Percentiles rank a stretch among this genome's conserved stretches.
Evolutionary conservation across 805 yeast genomes (phyloP).

Genomic region (Saccharomycopsis microspora): DNA sequence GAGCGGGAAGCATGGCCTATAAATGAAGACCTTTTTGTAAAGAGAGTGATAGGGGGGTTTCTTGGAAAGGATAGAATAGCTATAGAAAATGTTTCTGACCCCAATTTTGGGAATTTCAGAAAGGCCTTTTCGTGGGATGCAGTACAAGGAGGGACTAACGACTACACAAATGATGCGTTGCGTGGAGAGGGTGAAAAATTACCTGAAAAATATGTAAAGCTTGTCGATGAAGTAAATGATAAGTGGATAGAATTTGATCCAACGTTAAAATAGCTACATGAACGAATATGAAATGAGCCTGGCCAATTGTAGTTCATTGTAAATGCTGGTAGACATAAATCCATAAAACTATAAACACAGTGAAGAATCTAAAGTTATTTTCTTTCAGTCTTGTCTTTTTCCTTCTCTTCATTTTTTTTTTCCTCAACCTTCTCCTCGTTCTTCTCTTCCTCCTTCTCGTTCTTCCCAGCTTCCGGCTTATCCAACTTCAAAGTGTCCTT

Average conservation of each 20-base stretch:
- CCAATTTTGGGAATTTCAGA: slow-evolving; percentile 1
- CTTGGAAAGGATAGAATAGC: slow-evolving; percentile 27
- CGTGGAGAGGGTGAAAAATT: slow-evolving; percentile 5
- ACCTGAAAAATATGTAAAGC: not conserved
- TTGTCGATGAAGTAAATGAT: slow-evolving; percentile 1
- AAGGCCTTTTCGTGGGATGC: slow-evolving; percentile 19
- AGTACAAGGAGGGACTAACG: slow-evolving; percentile 1
- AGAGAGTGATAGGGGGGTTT: slow-evolving; percentile 36
- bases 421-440: not conserved
- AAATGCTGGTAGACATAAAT: too few species aligned
- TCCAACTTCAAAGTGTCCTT: slow-evolving; percentile 39
- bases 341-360: too few species aligned
- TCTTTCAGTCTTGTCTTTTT: too few species aligned
- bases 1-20: slow-evolving; percentile 30
- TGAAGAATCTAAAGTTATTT: too few species aligned
- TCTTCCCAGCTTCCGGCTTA: not conserved
- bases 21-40: slow-evolving; percentile 32
- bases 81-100: slow-evolving; percentile 19
- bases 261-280: not conserved
- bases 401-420: not conserved
- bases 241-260: slow-evolving; percentile 8
- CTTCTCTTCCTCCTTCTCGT: not conserved
- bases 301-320: not conserved
- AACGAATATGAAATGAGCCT: too few species aligned
- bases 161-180: slow-evolving; percentile 4